Base-by-base conservation (phyloP, 208 protist genomes). In the Crithidia fasciculata region DNA sequence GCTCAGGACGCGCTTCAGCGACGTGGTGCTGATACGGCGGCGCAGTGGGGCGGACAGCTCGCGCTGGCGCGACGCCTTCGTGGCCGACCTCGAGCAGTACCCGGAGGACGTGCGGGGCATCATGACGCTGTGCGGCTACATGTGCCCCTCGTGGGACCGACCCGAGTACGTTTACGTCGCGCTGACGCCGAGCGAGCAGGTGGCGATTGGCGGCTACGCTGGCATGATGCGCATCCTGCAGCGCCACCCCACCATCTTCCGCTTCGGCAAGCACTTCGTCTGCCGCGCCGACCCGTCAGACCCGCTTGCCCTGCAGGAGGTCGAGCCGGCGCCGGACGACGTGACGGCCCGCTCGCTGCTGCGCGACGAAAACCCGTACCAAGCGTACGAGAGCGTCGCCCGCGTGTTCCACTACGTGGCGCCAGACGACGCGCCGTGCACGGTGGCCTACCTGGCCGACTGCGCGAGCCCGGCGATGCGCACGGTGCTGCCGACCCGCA, bases 111-210 rank as follows among this genome's bases (percentile, higher is more conserved):
- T 92, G 15, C 78, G 67, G 0, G 82, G 74, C 18, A 76, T 96
- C 9, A 57, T 93, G 13, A 57, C 68, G 16, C 65, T 96, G 19
- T 88, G 88, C 74, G 83, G 85, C 41, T 59, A 55, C 63, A 54
- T 91, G 37, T 93, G 85, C 63, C 62, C 82, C 7, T 76, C 70
- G 8, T 96, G 92, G 90, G 92, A 96, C 78, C 76, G 92, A 3
- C 83, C 87, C 13, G 86, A 96, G 74, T 96, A 90, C 67, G 69
- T 96, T 10, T 95, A 91, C 73, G 89, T 92, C 53, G 86, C 87
- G 3, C 83, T 96, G 13, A 74, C 83, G 3, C 39, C 66, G 9
- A 58, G 55, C 15, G 86, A 87, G 72, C 83, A 91, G 67, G 37
- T 63, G 5, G 3, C 55, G 2, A 69, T 96, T 8, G 85, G 85